Evolutionary conservation across 192 early-diverging fungal genomes (phyloP).

Genomic region (Pilaira anomala): DNA sequence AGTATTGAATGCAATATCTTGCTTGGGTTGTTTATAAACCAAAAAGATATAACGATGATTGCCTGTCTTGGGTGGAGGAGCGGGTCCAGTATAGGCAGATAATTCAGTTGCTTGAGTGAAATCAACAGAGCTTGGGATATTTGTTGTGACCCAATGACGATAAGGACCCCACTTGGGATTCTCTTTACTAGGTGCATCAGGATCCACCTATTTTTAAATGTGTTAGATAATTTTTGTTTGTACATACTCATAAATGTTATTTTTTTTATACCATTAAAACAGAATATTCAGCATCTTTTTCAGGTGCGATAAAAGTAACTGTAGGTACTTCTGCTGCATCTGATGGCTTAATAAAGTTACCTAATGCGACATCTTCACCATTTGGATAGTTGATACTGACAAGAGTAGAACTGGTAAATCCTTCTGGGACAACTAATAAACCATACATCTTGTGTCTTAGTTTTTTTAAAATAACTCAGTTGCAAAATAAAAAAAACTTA

Average conservation of each 20-base stretch:
- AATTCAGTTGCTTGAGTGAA: conserved; percentile 15
- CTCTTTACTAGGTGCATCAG: conserved; percentile 51
- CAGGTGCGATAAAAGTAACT: conserved; percentile 24
- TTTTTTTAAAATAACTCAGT: too few species aligned
- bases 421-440: conserved; percentile 13
- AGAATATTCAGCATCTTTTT: conserved; percentile 23
- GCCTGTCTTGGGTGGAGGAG: conserved; percentile 50
- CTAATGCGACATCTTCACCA: conserved; percentile 31
- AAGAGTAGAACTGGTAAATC: conserved; percentile 16
- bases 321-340: conserved; percentile 19
- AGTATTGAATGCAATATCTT: conserved; percentile 16
- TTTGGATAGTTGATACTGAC: conserved; percentile 25
- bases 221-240: not conserved
- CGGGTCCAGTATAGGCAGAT: conserved; percentile 47
- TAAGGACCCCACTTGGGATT: conserved; percentile 42
- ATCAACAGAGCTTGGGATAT: conserved; percentile 38
- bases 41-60: conserved; percentile 61
- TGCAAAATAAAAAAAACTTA: not conserved
- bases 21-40: conserved; percentile 49
- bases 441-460: not conserved
- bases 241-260: not conserved
- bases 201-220: conserved; percentile 47
- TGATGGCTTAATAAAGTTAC: conserved; percentile 17
- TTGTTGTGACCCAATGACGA: conserved; percentile 54
- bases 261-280: conserved; percentile 20